phyloP scores from a whole-genome alignment of 1,139 yeast genomes.

The Spathaspora sp. region DNA sequence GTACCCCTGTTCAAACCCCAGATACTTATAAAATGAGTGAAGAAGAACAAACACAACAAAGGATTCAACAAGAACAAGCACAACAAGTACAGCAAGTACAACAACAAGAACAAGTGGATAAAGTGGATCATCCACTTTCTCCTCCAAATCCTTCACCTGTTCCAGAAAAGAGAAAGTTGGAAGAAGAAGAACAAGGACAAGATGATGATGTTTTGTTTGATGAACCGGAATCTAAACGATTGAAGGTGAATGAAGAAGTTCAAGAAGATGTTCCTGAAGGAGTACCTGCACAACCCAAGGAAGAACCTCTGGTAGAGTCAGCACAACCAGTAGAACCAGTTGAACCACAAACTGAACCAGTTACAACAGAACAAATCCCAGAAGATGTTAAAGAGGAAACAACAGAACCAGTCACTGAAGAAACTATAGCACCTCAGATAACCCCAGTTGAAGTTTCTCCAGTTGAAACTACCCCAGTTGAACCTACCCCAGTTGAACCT shows the following conservation, averaged over 20 bases:
- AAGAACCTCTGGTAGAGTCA: background rate
- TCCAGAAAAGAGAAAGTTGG: conserved; percentile 39
- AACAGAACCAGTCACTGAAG: conserved; percentile 1
- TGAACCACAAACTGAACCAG: too few relatives aligned
- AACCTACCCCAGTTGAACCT: background rate
- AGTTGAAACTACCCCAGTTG: background rate
- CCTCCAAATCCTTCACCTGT: conserved; percentile 49
- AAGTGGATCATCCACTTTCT: conserved; percentile 40
- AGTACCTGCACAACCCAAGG: background rate
- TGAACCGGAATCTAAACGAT: conserved; percentile 21
- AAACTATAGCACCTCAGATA: background rate
- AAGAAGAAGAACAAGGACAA: conserved; percentile 17
- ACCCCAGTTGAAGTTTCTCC: background rate
- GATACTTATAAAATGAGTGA: conserved; percentile 21
- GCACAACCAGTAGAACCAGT: too few relatives aligned
- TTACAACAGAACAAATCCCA: background rate
- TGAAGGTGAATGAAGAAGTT: conserved; percentile 19
- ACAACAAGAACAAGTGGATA: conserved; percentile 12
- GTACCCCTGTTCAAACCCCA: conserved; percentile 45
- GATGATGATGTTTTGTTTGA: conserved; percentile 3
- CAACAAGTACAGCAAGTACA: conserved; percentile 3
- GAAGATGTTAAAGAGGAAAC: conserved; percentile 5
- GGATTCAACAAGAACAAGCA: background rate
- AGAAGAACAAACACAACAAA: conserved; percentile 3
- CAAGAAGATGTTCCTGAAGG: conserved; percentile 9